These are phyloP conservation scores for Yamadazyma atmosphaerica DNA, from an alignment of 1,139 yeast genomes.

Conservation along the genomic window DNA sequence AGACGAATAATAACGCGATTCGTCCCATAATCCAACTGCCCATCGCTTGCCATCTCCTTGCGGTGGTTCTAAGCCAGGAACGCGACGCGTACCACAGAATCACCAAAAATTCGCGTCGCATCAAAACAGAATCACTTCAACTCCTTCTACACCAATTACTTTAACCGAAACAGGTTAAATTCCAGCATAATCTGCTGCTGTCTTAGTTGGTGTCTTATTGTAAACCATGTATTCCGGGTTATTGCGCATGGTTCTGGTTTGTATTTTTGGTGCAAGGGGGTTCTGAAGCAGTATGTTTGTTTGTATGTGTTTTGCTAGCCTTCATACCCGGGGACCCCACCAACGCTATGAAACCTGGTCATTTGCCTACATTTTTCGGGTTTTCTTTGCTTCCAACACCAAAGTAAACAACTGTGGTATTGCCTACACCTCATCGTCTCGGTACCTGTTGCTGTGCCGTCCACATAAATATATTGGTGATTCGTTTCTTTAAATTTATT, in stretches of 20 bases:
- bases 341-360: too few species aligned
- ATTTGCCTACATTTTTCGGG: too few species aligned
- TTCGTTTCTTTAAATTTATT: not conserved
- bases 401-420: not conserved
- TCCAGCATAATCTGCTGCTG: not conserved
- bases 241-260: not conserved
- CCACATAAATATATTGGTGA: not conserved
- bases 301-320: not conserved
- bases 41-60: not conserved
- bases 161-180: constrained; percentile 8
- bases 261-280: not conserved
- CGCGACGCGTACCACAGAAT: too few species aligned
- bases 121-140: constrained; percentile 3
- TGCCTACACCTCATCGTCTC: too few species aligned
- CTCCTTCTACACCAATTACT: constrained; percentile 13
- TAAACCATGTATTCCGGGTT: not conserved
- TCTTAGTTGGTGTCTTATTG: not conserved
- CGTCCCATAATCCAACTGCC: constrained; percentile 7
- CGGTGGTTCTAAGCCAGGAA: not conserved
- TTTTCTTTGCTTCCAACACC: not conserved
- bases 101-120: not conserved
- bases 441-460: not conserved
- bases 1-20: constrained; percentile 4
- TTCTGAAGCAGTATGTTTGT: not conserved
- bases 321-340: too few species aligned